Evolutionary conservation across 2,329 filamentous ascomycete species (phyloP), one percentile per base, ranked within the genome.

Genomic region (Aspergillus costaricaensis): DNA sequence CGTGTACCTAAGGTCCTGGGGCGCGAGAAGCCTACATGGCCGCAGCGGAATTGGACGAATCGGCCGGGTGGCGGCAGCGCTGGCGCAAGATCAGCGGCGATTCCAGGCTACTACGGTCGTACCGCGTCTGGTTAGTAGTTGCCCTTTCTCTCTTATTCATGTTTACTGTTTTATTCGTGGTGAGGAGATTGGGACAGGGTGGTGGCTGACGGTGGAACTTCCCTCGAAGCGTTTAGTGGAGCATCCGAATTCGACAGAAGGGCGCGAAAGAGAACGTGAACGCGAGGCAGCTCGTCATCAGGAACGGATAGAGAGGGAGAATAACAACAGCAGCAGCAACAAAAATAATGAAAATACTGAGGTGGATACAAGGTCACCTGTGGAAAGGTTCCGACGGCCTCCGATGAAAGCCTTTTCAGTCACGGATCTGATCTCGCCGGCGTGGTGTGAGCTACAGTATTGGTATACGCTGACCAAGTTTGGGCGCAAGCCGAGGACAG

Each of bases 371-470:
- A 79, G 83, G 61, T 82, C 87, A 8, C 93, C 92, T 0, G 78
- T 97, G 2, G 84, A 92, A 63, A 86, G 90, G 36, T 96, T 96
- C 69, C 88, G 93, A 39, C 87, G 86, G 1, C 88, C 85, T 58
- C 91, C 91, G 0, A 88, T 84, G 70, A 94, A 91, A 72, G 87
- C 91, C 0, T 83, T 98, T 7, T 92, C 91, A 0, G 95, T 98
- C 1, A 92, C 91, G 2, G 95, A 99, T 74, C 79, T 98, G 23
- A 87, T 93, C 0, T 90, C 91, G 1, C 93, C 93, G 2, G 89
- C 93, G 7, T 99, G 95, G 95, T 99, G 95, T 74, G 94, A 99
- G 76, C 76, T 98, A 61, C 93, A 98, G 74, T 96, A 96, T 70
- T 92, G 88, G 82, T 97, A 96, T 77, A 91, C 87, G 0, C 82